Percentiles rank a stretch among this genome's conserved stretches.
These are phyloP conservation scores for Phyllosticta ampelicida DNA, from an alignment of 2,329 filamentous ascomycete species.

Conservation along the genomic window DNA sequence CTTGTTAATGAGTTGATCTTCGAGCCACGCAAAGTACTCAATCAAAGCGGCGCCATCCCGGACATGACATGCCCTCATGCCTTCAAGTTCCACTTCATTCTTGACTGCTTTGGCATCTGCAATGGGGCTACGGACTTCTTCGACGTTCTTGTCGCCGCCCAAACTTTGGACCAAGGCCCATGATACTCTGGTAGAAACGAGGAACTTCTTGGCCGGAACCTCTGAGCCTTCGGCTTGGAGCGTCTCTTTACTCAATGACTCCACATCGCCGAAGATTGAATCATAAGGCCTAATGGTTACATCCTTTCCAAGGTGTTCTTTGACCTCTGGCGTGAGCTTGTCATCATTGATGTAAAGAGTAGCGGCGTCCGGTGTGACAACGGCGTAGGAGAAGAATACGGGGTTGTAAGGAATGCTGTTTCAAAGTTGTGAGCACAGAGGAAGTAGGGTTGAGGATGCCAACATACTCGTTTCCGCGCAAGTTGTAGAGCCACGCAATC, in stretches of 20 bases:
- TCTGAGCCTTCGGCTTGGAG: constrained; percentile 22
- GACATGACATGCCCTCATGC: constrained; percentile 90
- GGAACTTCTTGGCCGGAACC: constrained; percentile 52
- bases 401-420: constrained; percentile 83
- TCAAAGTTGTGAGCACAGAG: constrained; percentile 11
- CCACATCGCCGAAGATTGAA: constrained; percentile 68
- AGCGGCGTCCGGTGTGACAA: constrained; percentile 64
- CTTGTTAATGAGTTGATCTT: constrained; percentile 70
- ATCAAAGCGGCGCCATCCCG: constrained; percentile 84
- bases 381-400: constrained; percentile 94
- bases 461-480: constrained; percentile 70
- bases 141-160: constrained; percentile 74
- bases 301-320: constrained; percentile 56
- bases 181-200: constrained; percentile 80
- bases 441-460: background rate
- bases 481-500: constrained; percentile 96
- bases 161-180: constrained; percentile 85
- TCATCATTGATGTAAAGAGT: constrained; percentile 75
- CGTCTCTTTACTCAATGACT: constrained; percentile 43
- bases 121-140: constrained; percentile 78
- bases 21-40: constrained; percentile 94
- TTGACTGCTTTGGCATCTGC: constrained; percentile 90
- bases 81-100: constrained; percentile 77
- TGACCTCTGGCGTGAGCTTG: constrained; percentile 61
- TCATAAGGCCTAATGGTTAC: constrained; percentile 74